phyloP scores from a whole-genome alignment of 139 green algal genomes.

The Zygnema cylindricum region DNA sequence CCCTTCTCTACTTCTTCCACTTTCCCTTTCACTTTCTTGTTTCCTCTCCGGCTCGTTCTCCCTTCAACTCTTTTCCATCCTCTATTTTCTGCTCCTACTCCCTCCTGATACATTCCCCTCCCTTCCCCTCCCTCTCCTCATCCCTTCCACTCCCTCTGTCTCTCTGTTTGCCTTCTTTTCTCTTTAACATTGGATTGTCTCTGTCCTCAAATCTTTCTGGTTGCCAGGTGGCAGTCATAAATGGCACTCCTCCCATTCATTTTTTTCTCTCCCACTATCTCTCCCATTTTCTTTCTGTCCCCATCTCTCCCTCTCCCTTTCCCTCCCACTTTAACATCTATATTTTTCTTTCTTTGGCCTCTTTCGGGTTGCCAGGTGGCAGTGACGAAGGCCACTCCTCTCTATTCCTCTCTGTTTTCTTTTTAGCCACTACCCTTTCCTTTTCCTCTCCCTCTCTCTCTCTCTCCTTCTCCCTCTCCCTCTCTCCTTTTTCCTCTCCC shows the following conservation, averaged over 20 bases:
- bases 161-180: neutral
- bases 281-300: neutral
- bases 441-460: neutral
- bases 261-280: neutral
- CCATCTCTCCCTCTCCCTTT: neutral
- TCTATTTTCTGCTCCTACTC: neutral
- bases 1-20: no score
- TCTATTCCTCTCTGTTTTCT: neutral
- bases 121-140: neutral
- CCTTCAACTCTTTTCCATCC: neutral
- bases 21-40: no score
- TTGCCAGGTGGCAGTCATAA: no score
- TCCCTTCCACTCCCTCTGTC: neutral
- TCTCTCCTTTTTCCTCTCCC: neutral
- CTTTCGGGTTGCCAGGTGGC: no score
- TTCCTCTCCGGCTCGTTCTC: neutral
- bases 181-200: neutral
- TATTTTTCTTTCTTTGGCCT: neutral
- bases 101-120: neutral
- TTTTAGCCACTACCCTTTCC: neutral
- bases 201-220: neutral
- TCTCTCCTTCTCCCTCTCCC: neutral
- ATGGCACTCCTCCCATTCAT: neutral
- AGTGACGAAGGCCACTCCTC: no score
- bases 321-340: neutral